These are phyloP conservation scores for Erigeron canadensis DNA, from an alignment of 129 eudicot species.

Conservation along the genomic window DNA sequence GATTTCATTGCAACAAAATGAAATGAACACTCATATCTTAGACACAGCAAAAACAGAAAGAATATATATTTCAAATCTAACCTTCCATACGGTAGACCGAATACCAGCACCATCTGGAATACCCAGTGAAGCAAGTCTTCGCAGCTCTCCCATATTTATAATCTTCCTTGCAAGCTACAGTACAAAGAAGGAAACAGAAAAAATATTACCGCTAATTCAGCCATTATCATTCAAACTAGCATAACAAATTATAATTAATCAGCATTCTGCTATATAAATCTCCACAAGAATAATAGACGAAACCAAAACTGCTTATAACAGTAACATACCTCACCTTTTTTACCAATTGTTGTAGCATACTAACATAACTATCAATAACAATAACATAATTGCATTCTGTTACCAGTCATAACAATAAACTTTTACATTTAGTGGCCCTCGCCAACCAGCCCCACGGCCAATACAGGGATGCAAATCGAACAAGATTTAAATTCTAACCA, in stretches of 20 bases:
- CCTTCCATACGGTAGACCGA: conserved; percentile 96
- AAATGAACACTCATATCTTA: neutral
- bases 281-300: neutral
- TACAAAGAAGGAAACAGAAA: conserved; percentile 3
- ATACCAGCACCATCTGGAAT: conserved; percentile 86
- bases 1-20: neutral
- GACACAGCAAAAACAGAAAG: neutral
- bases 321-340: no score
- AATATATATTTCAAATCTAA: conserved; percentile 14
- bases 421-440: no score
- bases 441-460: no score
- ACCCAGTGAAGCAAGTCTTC: conserved; percentile 85
- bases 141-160: conserved; percentile 68
- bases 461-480: no score
- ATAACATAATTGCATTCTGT: no score
- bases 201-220: conserved; percentile 14
- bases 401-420: no score
- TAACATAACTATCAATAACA: no score
- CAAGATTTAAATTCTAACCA: no score
- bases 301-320: neutral
- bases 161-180: conserved; percentile 78
- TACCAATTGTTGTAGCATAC: no score
- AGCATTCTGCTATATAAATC: neutral
- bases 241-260: neutral
- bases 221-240: neutral